Evolutionary conservation across 805 yeast genomes (phyloP).

Genomic region (Ogataea philodendri): DNA sequence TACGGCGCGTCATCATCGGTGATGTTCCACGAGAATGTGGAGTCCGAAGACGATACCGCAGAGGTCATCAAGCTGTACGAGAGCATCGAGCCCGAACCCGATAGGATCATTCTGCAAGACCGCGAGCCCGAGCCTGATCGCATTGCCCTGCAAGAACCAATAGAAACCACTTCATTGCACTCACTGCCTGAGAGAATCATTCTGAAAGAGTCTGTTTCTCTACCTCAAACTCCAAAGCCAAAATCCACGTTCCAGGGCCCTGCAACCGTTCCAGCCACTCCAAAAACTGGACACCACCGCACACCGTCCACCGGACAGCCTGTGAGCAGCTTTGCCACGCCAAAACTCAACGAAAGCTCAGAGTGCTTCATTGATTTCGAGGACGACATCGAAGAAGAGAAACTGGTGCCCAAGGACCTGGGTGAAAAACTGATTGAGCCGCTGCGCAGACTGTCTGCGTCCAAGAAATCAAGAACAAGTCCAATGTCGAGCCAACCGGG

Average conservation of each 20-base stretch:
- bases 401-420: no score
- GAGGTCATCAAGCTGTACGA: constrained; percentile 2
- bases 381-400: not conserved
- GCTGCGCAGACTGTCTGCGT: constrained; percentile 3
- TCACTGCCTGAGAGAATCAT: no score
- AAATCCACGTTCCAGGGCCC: no score
- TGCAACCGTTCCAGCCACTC: constrained; percentile 3
- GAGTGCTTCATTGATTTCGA: not conserved
- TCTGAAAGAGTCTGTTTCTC: no score
- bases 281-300: constrained; percentile 1
- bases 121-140: no score
- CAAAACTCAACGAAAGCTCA: constrained; percentile 3
- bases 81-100: not conserved
- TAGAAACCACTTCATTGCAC: no score
- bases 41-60: not conserved
- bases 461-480: constrained; percentile 1
- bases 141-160: no score
- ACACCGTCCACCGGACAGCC: constrained; percentile 2
- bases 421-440: not conserved
- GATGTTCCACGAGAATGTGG: not conserved
- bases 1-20: not conserved
- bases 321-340: constrained; percentile 8
- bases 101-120: no score
- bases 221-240: no score
- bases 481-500: constrained; percentile 2